These are phyloP conservation scores for Leptographium flavum DNA, from an alignment of 2,329 filamentous ascomycete species.

Conservation along the genomic window DNA sequence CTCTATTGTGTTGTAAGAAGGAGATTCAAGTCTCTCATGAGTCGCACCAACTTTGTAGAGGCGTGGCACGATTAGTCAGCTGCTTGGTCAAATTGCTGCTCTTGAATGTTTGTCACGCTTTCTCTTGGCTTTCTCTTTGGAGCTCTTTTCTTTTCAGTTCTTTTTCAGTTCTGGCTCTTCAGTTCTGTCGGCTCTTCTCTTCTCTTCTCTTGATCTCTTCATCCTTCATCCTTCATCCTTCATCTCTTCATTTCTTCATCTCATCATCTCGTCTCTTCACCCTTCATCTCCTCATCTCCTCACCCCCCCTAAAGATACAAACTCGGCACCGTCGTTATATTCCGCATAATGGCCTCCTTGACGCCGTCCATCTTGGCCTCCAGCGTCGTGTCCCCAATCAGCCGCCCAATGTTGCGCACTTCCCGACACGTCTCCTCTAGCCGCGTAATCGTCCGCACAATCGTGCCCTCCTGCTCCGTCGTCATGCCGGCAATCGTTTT, in stretches of 20 bases:
- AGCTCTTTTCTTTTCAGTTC: background rate
- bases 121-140: background rate
- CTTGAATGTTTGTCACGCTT: too few relatives aligned
- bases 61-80: too few relatives aligned
- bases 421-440: slow-evolving; percentile 94
- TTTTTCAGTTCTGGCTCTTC: background rate
- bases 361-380: slow-evolving; percentile 96
- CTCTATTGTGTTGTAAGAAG: too few relatives aligned
- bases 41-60: too few relatives aligned
- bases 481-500: slow-evolving; percentile 94
- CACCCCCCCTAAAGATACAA: slow-evolving; percentile 56
- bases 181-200: background rate
- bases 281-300: background rate
- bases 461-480: slow-evolving; percentile 92
- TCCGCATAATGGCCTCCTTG: slow-evolving; percentile 94
- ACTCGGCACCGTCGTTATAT: slow-evolving; percentile 81
- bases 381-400: slow-evolving; percentile 85
- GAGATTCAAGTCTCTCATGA: too few relatives aligned
- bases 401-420: slow-evolving; percentile 90
- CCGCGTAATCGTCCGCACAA: slow-evolving; percentile 85
- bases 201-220: background rate
- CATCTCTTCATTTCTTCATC: background rate
- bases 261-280: background rate
- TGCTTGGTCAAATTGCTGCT: too few relatives aligned
- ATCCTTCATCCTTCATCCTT: too few relatives aligned